A percentile compares a stretch with the other conserved stretches of the same genome.
These are phyloP conservation scores for Lobosporangium transversale DNA, from an alignment of 192 early-diverging fungal species.

Conservation along the genomic window DNA sequence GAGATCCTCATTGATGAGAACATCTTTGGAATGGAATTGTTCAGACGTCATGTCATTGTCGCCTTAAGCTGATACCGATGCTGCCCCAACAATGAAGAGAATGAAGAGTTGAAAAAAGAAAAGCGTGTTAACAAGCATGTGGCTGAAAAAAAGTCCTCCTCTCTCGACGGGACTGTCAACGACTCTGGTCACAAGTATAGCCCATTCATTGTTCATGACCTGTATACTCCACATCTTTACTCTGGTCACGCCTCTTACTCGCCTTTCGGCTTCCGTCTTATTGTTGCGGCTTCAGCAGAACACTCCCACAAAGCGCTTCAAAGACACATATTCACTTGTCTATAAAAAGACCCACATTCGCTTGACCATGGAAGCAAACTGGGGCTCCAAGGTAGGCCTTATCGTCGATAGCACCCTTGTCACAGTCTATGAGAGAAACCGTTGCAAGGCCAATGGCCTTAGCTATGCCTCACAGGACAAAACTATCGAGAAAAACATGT, in stretches of 20 bases:
- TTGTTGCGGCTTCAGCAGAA: background rate
- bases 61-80: background rate
- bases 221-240: background rate
- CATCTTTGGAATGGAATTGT: slow-evolving; percentile 57
- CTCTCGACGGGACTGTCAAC: too few species aligned
- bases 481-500: slow-evolving; percentile 63
- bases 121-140: too few species aligned
- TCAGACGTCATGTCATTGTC: slow-evolving; percentile 36
- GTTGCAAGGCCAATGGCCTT: slow-evolving; percentile 61
- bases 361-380: slow-evolving; percentile 30
- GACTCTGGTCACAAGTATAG: too few species aligned
- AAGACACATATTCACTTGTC: too few species aligned
- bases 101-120: too few species aligned
- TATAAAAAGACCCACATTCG: background rate
- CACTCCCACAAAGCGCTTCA: too few species aligned
- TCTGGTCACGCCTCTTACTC: background rate
- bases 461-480: slow-evolving; percentile 60
- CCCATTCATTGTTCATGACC: too few species aligned
- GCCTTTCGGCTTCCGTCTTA: background rate
- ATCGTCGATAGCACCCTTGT: slow-evolving; percentile 68
- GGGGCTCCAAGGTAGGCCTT: slow-evolving; percentile 57
- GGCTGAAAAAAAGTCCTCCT: too few species aligned
- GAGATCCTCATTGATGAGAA: slow-evolving; percentile 65
- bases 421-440: slow-evolving; percentile 65
- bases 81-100: background rate